These are phyloP conservation scores for Neurospora pannonica DNA, from an alignment of 495 filamentous ascomycete genomes.

Conservation along the genomic window DNA sequence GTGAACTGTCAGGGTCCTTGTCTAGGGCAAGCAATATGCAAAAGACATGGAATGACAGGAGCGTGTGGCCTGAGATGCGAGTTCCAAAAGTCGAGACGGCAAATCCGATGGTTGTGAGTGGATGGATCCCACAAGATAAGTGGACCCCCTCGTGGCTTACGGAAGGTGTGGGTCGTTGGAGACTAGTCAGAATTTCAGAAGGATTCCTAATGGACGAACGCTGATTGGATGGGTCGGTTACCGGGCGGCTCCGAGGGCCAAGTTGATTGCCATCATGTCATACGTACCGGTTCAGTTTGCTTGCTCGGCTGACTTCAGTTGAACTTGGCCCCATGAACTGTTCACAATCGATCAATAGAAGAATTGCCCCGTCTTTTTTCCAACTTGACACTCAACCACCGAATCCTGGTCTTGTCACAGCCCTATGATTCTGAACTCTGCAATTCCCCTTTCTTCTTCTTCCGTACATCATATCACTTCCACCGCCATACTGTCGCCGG, in stretches of 20 bases:
- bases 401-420: background rate
- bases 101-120: background rate
- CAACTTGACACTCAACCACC: background rate
- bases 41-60: background rate
- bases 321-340: background rate
- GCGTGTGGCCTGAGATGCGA: background rate
- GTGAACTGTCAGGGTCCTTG: background rate
- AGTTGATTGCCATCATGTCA: conserved; percentile 29
- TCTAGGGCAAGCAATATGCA: background rate
- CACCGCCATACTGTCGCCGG: background rate
- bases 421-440: background rate
- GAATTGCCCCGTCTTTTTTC: background rate
- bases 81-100: background rate
- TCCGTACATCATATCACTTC: background rate
- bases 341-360: background rate
- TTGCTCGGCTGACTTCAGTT: conserved; percentile 11
- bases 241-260: conserved; percentile 18
- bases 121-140: background rate
- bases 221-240: conserved; percentile 33
- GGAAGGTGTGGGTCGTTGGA: background rate
- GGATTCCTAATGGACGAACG: conserved; percentile 19
- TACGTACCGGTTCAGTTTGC: conserved; percentile 1
- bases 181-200: background rate
- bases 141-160: background rate
- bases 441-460: background rate